These are phyloP conservation scores for Aphanocladium album DNA, from an alignment of 2,329 filamentous ascomycete genomes.

Conservation along the genomic window DNA sequence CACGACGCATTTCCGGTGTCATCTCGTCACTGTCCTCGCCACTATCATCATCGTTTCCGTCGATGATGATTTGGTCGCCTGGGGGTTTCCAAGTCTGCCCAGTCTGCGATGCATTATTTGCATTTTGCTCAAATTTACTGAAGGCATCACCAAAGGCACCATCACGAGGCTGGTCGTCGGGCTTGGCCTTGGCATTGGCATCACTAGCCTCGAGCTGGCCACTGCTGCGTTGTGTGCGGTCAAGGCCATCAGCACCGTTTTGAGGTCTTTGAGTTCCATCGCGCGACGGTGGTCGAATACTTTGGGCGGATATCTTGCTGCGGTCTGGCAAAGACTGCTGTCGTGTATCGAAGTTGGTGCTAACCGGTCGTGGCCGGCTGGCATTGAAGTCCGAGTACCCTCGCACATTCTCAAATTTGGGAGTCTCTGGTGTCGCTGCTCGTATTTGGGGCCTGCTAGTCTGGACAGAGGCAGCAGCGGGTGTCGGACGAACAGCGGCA, in stretches of 20 bases:
- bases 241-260: background rate
- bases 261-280: background rate
- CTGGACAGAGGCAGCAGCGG: background rate
- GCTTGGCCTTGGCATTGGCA: too few relatives aligned
- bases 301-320: conserved; percentile 64
- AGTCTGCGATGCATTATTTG: conserved; percentile 32
- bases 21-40: conserved; percentile 66
- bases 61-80: conserved; percentile 29
- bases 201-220: background rate
- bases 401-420: conserved; percentile 10
- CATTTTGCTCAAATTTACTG: conserved; percentile 72
- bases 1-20: conserved; percentile 82
- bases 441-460: background rate
- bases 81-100: background rate
- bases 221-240: background rate
- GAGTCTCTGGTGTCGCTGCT: conserved; percentile 3
- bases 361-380: conserved; percentile 64
- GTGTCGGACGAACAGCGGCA: background rate
- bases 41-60: conserved; percentile 49
- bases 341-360: conserved; percentile 66
- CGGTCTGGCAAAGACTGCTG: background rate
- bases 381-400: conserved; percentile 23
- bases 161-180: conserved; percentile 58
- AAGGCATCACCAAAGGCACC: conserved; percentile 93
- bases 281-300: background rate